Evolutionary conservation across 345 rosid species (phyloP), one percentile per base, ranked within the genome.

Genomic region (Citrus glauca): DNA sequence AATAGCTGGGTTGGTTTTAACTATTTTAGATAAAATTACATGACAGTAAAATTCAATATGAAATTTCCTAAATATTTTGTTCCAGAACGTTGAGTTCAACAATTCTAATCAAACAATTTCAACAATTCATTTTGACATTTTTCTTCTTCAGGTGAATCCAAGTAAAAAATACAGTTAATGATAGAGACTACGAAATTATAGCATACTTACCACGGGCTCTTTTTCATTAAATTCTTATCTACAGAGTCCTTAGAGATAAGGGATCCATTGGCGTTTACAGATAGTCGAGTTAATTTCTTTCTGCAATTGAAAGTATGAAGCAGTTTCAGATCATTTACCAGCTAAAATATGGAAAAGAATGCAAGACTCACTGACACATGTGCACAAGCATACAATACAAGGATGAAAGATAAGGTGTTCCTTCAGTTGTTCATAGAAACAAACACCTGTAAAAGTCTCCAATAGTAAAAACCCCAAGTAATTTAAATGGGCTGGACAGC

Each of bases 221-320:
- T 87, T 69, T 89, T 91, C 71, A 94, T 88, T 75, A 92, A 78
- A 48, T 85, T 84, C 86, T 78, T 89, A 79, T 93, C 92, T 78
- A 82, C 76, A 48, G 84, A 82, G 72, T 88, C 90, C 83, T 87
- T 91, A 1, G 99, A 90, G 76, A 90, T 76, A 75, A 89, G 50
- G 72, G 89, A 86, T 32, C 95, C 94, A 83, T 90, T 89, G 33
- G 99, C 95, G 73, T 81, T 91, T 76, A 94, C 93, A 57, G 93
- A 88, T 32, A 94, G 83, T 78, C 88, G 74, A 1, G 98, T 86
- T 84, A 85, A 80, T 86, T 88, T 94, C 85, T 90, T 88, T 87
- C 98, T 96, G 97, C 82, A 83, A 38, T 75, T 70, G 40, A 73
- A 77, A 74, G 55, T 67, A 63, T n/a, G 78, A 35, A 16, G 25